phyloP scores from a whole-genome alignment of 257 asterid genomes.

The Solanum piurae region DNA sequence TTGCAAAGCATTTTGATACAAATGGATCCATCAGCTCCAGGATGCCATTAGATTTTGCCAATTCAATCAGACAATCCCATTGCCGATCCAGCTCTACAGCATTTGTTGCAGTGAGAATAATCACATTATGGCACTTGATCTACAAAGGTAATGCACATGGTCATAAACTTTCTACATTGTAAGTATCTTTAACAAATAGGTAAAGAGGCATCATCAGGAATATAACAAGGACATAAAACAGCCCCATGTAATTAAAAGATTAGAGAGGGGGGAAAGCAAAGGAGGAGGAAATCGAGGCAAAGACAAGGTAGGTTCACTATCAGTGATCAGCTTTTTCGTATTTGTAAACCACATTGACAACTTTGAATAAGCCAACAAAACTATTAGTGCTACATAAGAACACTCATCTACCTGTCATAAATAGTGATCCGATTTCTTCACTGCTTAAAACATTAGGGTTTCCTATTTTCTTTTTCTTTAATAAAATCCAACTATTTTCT shows the following conservation, averaged over 20 bases:
- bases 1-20: constrained; percentile 39
- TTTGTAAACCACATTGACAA: neutral
- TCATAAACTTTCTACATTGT: neutral
- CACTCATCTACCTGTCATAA: neutral
- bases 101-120: constrained; percentile 63
- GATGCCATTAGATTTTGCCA: constrained; percentile 32
- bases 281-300: neutral
- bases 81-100: constrained; percentile 57
- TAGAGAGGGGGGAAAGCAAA: neutral
- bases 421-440: neutral
- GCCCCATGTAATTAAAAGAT: neutral
- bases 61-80: constrained; percentile 61
- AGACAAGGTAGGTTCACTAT: neutral
- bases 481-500: neutral
- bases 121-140: constrained; percentile 85
- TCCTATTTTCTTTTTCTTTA: neutral
- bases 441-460: neutral
- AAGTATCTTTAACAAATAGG: neutral
- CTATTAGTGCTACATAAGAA: neutral
- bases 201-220: neutral
- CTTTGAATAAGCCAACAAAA: neutral
- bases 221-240: neutral
- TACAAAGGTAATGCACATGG: constrained; percentile 9
- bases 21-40: constrained; percentile 41
- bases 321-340: neutral